Percentiles rank a stretch among this genome's conserved stretches.
These are phyloP conservation scores for Aspergillus melleus DNA, from an alignment of 2,329 filamentous ascomycete genomes.

Conservation along the genomic window DNA sequence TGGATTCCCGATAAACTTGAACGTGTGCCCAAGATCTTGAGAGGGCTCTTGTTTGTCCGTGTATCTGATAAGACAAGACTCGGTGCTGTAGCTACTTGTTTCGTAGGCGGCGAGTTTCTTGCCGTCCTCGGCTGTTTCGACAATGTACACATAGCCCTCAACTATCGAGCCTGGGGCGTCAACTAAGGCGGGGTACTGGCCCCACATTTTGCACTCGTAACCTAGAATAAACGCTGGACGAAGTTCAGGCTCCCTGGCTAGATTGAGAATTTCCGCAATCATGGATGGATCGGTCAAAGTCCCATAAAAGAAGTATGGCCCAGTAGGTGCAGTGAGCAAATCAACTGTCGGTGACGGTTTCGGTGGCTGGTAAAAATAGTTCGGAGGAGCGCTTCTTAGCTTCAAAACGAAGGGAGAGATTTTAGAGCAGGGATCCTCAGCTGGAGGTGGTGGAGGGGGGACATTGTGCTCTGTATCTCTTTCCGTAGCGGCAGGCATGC, in stretches of 20 bases:
- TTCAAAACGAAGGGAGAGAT: slow-evolving; percentile 16
- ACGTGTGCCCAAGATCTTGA: no score
- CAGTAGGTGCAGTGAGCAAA: slow-evolving; percentile 13
- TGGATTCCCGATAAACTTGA: no score
- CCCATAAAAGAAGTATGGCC: slow-evolving; percentile 40
- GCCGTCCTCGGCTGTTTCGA: no score
- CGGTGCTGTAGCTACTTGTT: no score
- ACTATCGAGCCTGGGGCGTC: slow-evolving; percentile 17
- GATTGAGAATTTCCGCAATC: slow-evolving; percentile 24
- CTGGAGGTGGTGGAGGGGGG: slow-evolving; percentile 11
- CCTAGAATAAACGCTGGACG: slow-evolving; percentile 24
- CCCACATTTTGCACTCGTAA: slow-evolving; percentile 30
- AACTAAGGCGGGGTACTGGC: slow-evolving; percentile 28
- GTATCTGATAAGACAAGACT: no score
- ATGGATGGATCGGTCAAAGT: slow-evolving; percentile 33
- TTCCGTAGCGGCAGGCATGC: not conserved
- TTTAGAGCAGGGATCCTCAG: slow-evolving; percentile 11
- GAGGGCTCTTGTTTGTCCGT: no score
- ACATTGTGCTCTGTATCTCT: not conserved
- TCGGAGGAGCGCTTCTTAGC: slow-evolving; percentile 13
- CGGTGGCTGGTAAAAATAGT: slow-evolving; percentile 11
- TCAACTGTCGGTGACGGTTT: slow-evolving; percentile 1
- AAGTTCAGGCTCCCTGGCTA: slow-evolving; percentile 19
- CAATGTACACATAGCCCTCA: no score
- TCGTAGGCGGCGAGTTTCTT: no score